These are phyloP conservation scores for Exophiala mesophila DNA, from an alignment of 2,329 filamentous ascomycete species.

Conservation along the genomic window DNA sequence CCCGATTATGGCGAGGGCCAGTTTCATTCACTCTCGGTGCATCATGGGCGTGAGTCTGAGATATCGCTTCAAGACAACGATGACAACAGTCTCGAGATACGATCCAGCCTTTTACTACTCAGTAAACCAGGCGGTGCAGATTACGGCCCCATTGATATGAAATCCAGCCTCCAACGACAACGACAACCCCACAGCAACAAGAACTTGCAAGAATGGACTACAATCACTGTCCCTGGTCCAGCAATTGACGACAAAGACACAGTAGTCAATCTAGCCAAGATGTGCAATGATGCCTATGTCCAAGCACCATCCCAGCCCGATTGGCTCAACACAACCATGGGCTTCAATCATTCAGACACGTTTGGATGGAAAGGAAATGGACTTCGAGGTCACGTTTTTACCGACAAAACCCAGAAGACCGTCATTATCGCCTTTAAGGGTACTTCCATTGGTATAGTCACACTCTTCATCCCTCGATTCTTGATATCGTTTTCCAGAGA, in stretches of 20 bases:
- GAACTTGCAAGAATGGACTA: no score
- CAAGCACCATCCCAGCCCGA: slow-evolving; percentile 15
- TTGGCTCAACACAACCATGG: slow-evolving; percentile 20
- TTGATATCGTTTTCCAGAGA: not conserved
- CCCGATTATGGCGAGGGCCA: not conserved
- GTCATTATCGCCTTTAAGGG: slow-evolving; percentile 25
- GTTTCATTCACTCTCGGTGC: not conserved
- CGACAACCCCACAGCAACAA: no score
- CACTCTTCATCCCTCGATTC: no score
- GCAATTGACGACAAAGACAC: slow-evolving; percentile 27
- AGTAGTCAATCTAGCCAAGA: slow-evolving; percentile 22
- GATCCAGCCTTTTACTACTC: no score
- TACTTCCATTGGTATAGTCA: slow-evolving; percentile 14
- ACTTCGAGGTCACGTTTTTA: slow-evolving; percentile 22
- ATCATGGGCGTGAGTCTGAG: not conserved
- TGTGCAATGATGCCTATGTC: slow-evolving; percentile 21
- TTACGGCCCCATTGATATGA: no score
- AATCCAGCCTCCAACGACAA: no score
- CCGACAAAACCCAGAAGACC: slow-evolving; percentile 15
- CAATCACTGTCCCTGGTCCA: slow-evolving; percentile 4
- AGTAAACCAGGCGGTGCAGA: no score
- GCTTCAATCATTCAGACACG: slow-evolving; percentile 21
- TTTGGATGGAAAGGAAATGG: slow-evolving; percentile 24
- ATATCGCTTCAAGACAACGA: no score
- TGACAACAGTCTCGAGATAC: no score